A percentile compares a stretch with the other conserved stretches of the same genome.
Evolutionary conservation across 441 rosid species (phyloP).

Genomic region (Brassica hybrid): DNA sequence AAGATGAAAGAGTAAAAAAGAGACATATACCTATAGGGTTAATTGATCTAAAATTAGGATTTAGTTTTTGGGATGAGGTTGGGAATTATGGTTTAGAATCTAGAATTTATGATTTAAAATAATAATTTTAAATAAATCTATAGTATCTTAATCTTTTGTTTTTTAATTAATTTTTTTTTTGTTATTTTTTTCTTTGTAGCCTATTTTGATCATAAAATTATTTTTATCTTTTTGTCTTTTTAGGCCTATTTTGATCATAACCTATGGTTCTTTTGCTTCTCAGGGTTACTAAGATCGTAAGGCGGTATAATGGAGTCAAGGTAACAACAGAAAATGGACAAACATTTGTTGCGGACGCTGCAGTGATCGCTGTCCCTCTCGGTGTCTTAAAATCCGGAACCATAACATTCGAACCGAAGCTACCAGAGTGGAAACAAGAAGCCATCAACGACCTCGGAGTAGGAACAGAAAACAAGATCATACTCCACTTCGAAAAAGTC

Average conservation of each 20-base stretch:
- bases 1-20: too few relatives aligned
- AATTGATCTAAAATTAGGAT: too few relatives aligned
- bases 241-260: background rate
- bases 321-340: constrained; percentile 73
- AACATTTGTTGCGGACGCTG: constrained; percentile 83
- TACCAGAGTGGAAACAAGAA: constrained; percentile 90
- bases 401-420: constrained; percentile 75
- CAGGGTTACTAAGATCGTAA: constrained; percentile 72
- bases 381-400: constrained; percentile 76
- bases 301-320: constrained; percentile 74
- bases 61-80: too few relatives aligned
- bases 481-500: constrained; percentile 75
- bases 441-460: constrained; percentile 84
- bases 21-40: too few relatives aligned
- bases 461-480: constrained; percentile 88
- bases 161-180: too few relatives aligned
- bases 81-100: too few relatives aligned
- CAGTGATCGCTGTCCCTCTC: constrained; percentile 75
- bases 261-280: background rate
- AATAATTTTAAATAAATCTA: too few relatives aligned
- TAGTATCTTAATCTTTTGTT: background rate
- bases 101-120: too few relatives aligned
- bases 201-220: too few relatives aligned
- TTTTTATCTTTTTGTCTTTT: background rate
- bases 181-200: background rate